Evolutionary conservation across 345 rosid species (phyloP), one percentile per base, ranked within the genome.

Genomic region (Citrus hindsii): DNA sequence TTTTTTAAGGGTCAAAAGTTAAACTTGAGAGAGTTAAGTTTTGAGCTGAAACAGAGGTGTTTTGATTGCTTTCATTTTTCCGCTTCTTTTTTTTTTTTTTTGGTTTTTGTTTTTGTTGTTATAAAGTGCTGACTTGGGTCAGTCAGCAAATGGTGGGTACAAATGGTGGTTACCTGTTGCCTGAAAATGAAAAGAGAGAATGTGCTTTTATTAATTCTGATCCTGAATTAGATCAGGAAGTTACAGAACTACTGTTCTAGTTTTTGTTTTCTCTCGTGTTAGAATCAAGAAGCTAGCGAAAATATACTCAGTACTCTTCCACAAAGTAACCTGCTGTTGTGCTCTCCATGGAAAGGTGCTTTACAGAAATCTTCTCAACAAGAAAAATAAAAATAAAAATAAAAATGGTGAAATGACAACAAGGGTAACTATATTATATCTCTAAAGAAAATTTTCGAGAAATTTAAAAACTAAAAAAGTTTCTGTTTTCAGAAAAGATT

Each of bases 141-240:
- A 55, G 86, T 63, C 46, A 70, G 85, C 76, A 75, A 87, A 77
- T 73, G 85, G 82, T 25, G 73, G 33, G 75, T 42, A 79, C 40
- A 75, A 87, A 77, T 73, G 85, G 82, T 25, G 80, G 33, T 72
- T 42, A 79, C 40, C 79, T 83, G 80, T 62, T 69, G 25, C 13
- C n/a, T 48, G 84, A 83, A 77, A 81, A 82, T 63, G 80, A 81
- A 70, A 82, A 63, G 80, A 71, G 80, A 65, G 87, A 76, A 76
- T 74, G 83, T 64, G 81, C 74, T 60, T 77, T 77, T 67, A 32
- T 66, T 66, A 66, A 65, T 60, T 7, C 37, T 24, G 59, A 25
- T 58, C 51, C 63, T 64, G 78, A 60, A 62, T 68, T 74, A 66
- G 51, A 60, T 66, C 65, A 69, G 79, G 64, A 64, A 63, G 48